Conservation (phyloP, 164 flowering plant species). For the Magnolia sinica region DNA sequence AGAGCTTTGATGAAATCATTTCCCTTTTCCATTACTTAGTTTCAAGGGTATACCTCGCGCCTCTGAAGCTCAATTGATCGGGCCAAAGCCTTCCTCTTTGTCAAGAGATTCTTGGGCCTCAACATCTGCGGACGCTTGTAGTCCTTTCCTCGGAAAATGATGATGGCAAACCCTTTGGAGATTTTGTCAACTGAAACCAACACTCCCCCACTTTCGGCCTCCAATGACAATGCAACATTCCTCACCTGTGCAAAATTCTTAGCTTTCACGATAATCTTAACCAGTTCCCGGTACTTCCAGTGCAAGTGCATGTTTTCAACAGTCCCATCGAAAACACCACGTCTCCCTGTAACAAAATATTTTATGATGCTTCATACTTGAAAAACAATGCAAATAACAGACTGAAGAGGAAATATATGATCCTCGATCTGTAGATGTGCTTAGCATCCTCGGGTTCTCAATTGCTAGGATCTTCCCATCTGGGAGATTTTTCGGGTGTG, state of each 20-base stretch:
- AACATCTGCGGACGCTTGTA: slow-evolving; percentile 66
- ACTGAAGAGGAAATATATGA: too few relatives aligned
- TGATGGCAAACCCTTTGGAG: slow-evolving; percentile 78
- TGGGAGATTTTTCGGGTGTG: not conserved
- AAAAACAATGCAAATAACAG: not conserved
- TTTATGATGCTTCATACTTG: not conserved
- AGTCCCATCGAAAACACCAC: slow-evolving; percentile 96
- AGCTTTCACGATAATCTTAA: slow-evolving; percentile 70
- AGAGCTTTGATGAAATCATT: not conserved
- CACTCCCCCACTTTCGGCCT: slow-evolving; percentile 93
- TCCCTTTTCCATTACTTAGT: not conserved
- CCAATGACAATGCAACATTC: slow-evolving; percentile 70
- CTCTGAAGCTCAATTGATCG: slow-evolving; percentile 95
- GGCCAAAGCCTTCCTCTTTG: slow-evolving; percentile 91
- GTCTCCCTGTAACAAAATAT: slow-evolving; percentile 59
- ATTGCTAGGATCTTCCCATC: not conserved
- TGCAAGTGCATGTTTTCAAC: slow-evolving; percentile 98
- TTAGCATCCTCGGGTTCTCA: not conserved
- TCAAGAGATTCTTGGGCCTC: slow-evolving; percentile 89
- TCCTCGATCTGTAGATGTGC: not conserved
- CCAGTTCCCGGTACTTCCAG: slow-evolving; percentile 94
- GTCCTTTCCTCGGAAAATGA: slow-evolving; percentile 79
- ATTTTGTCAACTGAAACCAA: slow-evolving; percentile 87
- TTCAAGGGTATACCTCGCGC: slow-evolving; percentile 58
- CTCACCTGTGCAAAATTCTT: slow-evolving; percentile 68